Evolutionary conservation across 768 basidiomycete genomes (phyloP), one percentile per base, ranked within the genome.

Genomic region (Crepidotus variabilis): DNA sequence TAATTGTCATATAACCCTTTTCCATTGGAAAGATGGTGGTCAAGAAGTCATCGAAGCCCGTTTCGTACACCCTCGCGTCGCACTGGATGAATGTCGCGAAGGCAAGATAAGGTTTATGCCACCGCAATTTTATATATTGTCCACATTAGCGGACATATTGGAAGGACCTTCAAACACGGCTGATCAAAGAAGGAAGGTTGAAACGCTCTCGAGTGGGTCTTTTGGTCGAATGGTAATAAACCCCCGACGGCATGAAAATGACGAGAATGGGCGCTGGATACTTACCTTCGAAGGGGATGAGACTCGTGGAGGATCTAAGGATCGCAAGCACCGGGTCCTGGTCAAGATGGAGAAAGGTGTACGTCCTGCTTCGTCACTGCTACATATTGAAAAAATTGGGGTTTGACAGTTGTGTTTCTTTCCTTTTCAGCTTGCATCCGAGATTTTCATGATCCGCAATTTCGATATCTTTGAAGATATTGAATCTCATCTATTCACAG

Each of bases 231-330:
- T 86, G 80, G 76, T 81, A 4, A 71, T 90, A 55, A 82, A 81
- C 59, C 87, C 87, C 10, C 70, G 65, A 16, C 63, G 61, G 23
- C 56, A 80, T 14, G 71, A 69, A 21, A 68, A 71, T 23, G 78
- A 78, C 39, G 67, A 64, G n/a, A 67, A 76, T 33, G 84, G 83
- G 5, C 68, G 74, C 34, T 70, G 71, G 6, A 71, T 82, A 34
- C 68, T 89, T 47, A 80, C 83, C 0, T 88, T 86, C 55, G 85
- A 89, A 68, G 87, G 86, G 13, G 88, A 90, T 64, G 86, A 88
- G 70, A 74, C 77, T 16, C 74, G 83, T 20, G 87, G 85, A 3
- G 87, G 87, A 6, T 69, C 78, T 1, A 69, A 73, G 49, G 87
- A 87, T 6, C 72, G 83, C 18, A 68, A 81, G 18, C 88, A 90